Evolutionary conservation across 768 basidiomycete species (phyloP).

Genomic region (Filobasidium floriforme): DNA sequence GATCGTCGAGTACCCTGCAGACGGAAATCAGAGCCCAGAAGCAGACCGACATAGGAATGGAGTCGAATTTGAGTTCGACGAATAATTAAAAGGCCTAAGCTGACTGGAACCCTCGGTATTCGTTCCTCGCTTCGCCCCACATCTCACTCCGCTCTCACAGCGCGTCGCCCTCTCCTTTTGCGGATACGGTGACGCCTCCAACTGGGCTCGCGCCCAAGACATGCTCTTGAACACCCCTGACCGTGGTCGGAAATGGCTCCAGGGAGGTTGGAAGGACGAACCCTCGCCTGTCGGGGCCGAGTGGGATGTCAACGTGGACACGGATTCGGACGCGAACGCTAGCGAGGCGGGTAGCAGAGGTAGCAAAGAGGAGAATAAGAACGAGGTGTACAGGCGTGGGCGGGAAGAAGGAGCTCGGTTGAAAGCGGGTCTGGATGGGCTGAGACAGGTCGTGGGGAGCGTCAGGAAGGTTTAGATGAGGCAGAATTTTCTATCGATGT

Average conservation of each 20-base stretch:
- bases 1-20: no score
- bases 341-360: background rate
- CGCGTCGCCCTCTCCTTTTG: slow-evolving; percentile 23
- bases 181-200: slow-evolving; percentile 19
- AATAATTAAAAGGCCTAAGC: no score
- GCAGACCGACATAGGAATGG: no score
- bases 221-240: slow-evolving; percentile 8
- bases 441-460: slow-evolving; percentile 4
- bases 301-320: background rate
- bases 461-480: background rate
- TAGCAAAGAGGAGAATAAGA: no score
- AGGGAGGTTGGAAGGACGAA: slow-evolving; percentile 22
- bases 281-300: slow-evolving; percentile 11
- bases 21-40: no score
- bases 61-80: no score
- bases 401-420: slow-evolving; percentile 10
- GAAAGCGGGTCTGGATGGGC: slow-evolving; percentile 12
- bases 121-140: no score
- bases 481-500: background rate
- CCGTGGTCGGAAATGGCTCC: slow-evolving; percentile 17
- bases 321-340: background rate
- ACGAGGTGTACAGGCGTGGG: no score
- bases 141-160: background rate
- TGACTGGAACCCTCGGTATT: no score
- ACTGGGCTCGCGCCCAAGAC: slow-evolving; percentile 19